Percentiles rank a stretch among this genome's conserved stretches.
These are phyloP conservation scores for Dioscorea alata DNA, from an alignment of 106 monocot genomes.

Conservation along the genomic window DNA sequence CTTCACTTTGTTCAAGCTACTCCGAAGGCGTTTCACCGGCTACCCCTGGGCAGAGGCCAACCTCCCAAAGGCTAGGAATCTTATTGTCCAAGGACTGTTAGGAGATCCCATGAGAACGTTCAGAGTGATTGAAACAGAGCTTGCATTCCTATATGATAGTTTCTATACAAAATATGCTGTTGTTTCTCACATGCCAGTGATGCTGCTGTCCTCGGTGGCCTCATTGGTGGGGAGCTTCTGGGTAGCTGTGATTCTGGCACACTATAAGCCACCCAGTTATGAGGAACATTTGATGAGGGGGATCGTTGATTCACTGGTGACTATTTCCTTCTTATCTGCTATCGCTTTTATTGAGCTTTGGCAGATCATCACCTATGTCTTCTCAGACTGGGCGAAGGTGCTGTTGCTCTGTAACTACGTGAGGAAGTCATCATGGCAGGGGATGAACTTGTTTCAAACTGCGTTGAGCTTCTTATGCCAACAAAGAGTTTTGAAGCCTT, in stretches of 20 bases:
- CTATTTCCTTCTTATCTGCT: not conserved
- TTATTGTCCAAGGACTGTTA: constrained; percentile 7
- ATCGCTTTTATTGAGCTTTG: not conserved
- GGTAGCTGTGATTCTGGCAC: too few relatives aligned
- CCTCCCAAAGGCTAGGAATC: not conserved
- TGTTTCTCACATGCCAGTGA: too few relatives aligned
- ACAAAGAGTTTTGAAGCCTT: not conserved
- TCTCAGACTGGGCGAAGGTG: not conserved
- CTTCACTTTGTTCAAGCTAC: constrained; percentile 26
- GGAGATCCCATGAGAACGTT: constrained; percentile 2
- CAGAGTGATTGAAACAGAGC: constrained; percentile 6
- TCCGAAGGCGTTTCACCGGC: not conserved
- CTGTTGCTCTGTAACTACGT: not conserved
- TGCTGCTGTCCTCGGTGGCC: too few relatives aligned
- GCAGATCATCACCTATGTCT: not conserved
- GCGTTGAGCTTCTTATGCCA: not conserved
- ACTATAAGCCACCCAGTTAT: too few relatives aligned
- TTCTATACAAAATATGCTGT: constrained; percentile 8
- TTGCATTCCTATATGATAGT: constrained; percentile 9
- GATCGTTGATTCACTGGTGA: not conserved
- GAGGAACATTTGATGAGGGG: too few relatives aligned
- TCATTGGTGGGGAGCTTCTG: too few relatives aligned
- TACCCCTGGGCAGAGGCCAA: constrained; percentile 1
- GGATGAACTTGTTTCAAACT: not conserved
- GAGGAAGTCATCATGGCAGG: not conserved